A percentile compares a stretch with the other conserved stretches of the same genome.
phyloP scores from a whole-genome alignment of 768 basidiomycete species.

The Mycena amicta region DNA sequence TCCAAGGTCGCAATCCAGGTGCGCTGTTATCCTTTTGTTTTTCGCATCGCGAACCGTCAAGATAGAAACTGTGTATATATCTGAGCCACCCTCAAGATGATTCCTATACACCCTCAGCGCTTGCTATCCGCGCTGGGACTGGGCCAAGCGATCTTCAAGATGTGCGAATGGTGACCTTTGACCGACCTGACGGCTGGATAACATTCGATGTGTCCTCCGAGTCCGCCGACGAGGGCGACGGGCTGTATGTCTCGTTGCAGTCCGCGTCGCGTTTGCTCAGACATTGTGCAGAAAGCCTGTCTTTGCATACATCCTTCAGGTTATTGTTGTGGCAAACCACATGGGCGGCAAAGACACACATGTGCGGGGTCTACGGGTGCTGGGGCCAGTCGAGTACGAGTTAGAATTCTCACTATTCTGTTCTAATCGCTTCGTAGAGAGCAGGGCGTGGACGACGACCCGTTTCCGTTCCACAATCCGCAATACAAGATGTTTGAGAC shows the following conservation, averaged over 20 bases:
- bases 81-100: slow-evolving; percentile 86
- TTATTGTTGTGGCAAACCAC: slow-evolving; percentile 90
- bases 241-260: slow-evolving; percentile 56
- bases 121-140: slow-evolving; percentile 91
- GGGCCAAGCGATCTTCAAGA: slow-evolving; percentile 92
- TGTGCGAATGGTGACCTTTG: slow-evolving; percentile 79
- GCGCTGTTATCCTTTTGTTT: slow-evolving; percentile 9
- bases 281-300: slow-evolving; percentile 70
- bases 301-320: slow-evolving; percentile 86
- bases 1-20: slow-evolving; percentile 89
- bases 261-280: slow-evolving; percentile 1
- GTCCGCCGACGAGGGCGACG: slow-evolving; percentile 75
- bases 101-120: slow-evolving; percentile 93
- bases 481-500: slow-evolving; percentile 78
- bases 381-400: slow-evolving; percentile 83
- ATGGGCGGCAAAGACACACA: slow-evolving; percentile 99
- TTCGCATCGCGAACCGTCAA: not conserved
- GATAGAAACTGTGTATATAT: slow-evolving; percentile 83
- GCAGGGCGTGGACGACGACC: slow-evolving; percentile 60
- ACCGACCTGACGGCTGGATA: slow-evolving; percentile 95
- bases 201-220: slow-evolving; percentile 84
- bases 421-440: slow-evolving; percentile 36
- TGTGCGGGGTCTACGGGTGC: slow-evolving; percentile 86
- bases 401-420: not conserved
- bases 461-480: slow-evolving; percentile 67